Evolutionary conservation across 169 alveolate genomes (phyloP).

Genomic region (Plasmodium ovale): DNA sequence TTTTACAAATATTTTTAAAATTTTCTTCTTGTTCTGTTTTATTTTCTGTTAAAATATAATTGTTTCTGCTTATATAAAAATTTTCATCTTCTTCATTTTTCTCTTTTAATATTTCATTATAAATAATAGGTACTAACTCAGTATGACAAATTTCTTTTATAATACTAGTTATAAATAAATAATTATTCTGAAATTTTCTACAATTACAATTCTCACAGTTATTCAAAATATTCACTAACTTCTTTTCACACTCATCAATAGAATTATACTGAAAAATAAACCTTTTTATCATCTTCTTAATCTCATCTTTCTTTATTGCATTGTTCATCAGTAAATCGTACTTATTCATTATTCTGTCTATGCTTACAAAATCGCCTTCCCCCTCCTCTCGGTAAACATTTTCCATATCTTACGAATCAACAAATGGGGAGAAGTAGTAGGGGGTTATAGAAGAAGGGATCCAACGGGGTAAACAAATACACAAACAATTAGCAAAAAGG

Average conservation of each 20-base stretch:
- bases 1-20: conserved; percentile 32
- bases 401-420: conserved; percentile 51
- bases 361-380: conserved; percentile 11
- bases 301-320: conserved; percentile 20
- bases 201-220: conserved; percentile 24
- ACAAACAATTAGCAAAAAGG: too few relatives aligned
- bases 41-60: conserved; percentile 13
- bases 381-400: conserved; percentile 12
- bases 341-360: conserved; percentile 19
- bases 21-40: conserved; percentile 34
- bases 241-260: conserved; percentile 57
- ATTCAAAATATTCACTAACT: conserved; percentile 26
- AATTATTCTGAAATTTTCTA: conserved; percentile 22
- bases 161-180: conserved; percentile 49
- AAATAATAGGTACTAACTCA: conserved; percentile 58
- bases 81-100: conserved; percentile 15
- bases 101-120: conserved; percentile 70
- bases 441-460: too few relatives aligned
- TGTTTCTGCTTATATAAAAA: conserved; percentile 22
- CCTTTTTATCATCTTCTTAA: conserved; percentile 10
- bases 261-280: conserved; percentile 63
- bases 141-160: conserved; percentile 61
- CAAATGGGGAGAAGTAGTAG: too few relatives aligned
- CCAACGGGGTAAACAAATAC: too few relatives aligned
- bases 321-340: conserved; percentile 12